These are phyloP conservation scores for Gossypium thurberi DNA, from an alignment of 345 rosid genomes.

Conservation along the genomic window DNA sequence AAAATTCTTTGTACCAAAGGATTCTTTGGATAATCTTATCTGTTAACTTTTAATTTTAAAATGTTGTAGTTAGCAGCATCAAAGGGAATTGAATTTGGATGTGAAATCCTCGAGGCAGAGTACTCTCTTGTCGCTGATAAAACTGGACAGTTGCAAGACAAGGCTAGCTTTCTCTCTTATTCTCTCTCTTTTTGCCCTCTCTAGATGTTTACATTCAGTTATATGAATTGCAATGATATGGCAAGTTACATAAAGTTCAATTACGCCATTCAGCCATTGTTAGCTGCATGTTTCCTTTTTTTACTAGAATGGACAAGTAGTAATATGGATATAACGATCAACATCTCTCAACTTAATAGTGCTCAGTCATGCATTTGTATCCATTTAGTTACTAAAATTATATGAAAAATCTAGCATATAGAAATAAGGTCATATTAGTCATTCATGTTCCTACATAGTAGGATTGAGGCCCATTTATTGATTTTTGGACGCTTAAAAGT, in stretches of 20 bases:
- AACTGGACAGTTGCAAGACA: conserved; percentile 50
- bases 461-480: background rate
- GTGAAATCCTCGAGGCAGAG: conserved; percentile 75
- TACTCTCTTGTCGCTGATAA: conserved; percentile 59
- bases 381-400: background rate
- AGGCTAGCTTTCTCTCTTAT: conserved; percentile 42
- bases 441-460: background rate
- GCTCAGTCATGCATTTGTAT: background rate
- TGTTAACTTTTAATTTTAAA: conserved; percentile 16
- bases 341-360: background rate
- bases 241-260: background rate
- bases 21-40: conserved; percentile 11
- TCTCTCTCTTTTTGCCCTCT: background rate
- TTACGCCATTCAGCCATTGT: background rate
- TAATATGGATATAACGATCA: background rate
- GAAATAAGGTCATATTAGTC: background rate
- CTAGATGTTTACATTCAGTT: background rate
- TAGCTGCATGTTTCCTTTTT: background rate
- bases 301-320: background rate
- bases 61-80: conserved; percentile 45
- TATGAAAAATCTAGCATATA: background rate
- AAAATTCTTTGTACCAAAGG: background rate
- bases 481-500: background rate
- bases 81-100: conserved; percentile 60
- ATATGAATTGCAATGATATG: background rate